phyloP scores from a whole-genome alignment of 768 basidiomycete species.

The Boletus vinaceobasis region DNA sequence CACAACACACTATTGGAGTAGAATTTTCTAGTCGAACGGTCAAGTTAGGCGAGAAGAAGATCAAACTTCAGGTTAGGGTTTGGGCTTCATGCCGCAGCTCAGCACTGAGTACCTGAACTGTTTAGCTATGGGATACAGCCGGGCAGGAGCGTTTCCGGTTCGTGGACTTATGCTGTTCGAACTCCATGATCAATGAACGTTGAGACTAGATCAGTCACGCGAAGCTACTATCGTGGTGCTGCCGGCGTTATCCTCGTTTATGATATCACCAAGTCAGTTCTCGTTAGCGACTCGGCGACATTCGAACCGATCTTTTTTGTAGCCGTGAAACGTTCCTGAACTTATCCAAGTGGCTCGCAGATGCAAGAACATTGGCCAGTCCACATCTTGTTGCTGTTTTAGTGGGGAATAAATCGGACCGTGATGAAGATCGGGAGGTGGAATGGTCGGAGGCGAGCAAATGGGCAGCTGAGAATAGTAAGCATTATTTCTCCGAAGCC shows the following conservation, averaged over 20 bases:
- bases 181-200: slow-evolving; percentile 10
- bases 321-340: slow-evolving; percentile 88
- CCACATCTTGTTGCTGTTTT: slow-evolving; percentile 86
- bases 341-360: slow-evolving; percentile 85
- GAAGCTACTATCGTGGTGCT: slow-evolving; percentile 95
- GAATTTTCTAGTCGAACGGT: slow-evolving; percentile 96
- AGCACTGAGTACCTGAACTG: slow-evolving; percentile 12
- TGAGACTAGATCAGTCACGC: slow-evolving; percentile 71
- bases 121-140: slow-evolving; percentile 92
- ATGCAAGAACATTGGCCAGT: slow-evolving; percentile 89
- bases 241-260: slow-evolving; percentile 90
- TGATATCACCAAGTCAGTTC: slow-evolving; percentile 80
- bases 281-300: not conserved
- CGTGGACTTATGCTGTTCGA: slow-evolving; percentile 13
- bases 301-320: slow-evolving; percentile 7
- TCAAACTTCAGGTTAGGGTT: slow-evolving; percentile 83
- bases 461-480: slow-evolving; percentile 96
- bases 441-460: slow-evolving; percentile 92
- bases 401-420: slow-evolving; percentile 94
- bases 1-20: slow-evolving; percentile 97
- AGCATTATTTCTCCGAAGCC: slow-evolving; percentile 16
- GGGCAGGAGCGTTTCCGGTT: slow-evolving; percentile 94
- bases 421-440: slow-evolving; percentile 92
- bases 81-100: not conserved
- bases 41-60: slow-evolving; percentile 88